Conservation (phyloP, 495 filamentous ascomycete genomes). For the Penicillium turbatum region DNA sequence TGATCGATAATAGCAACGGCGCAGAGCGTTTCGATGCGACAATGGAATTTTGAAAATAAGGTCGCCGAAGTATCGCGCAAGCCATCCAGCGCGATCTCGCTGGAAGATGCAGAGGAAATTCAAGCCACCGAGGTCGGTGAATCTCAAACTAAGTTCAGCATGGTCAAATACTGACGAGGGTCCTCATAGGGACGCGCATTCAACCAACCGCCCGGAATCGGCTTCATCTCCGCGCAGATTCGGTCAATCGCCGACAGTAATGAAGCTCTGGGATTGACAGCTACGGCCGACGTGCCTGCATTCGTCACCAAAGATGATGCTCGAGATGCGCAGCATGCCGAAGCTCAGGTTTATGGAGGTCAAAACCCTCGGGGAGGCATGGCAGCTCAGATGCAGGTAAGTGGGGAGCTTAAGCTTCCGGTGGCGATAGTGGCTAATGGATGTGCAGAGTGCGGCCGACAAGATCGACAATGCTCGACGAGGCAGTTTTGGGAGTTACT, state of each 20-base stretch:
- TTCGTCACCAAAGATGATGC: constrained; percentile 37
- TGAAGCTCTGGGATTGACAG: constrained; percentile 26
- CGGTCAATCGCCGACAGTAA: constrained; percentile 38
- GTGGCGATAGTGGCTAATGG: constrained; percentile 6
- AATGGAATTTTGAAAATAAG: constrained; percentile 39
- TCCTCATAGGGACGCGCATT: constrained; percentile 33
- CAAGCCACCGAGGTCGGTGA: constrained; percentile 29
- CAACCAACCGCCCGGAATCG: constrained; percentile 28
- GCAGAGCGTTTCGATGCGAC: constrained; percentile 33
- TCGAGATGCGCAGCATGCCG: constrained; percentile 31
- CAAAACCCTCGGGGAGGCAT: constrained; percentile 26
- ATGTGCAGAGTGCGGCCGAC: constrained; percentile 32
- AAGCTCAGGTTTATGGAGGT: constrained; percentile 30
- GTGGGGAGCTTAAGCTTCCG: constrained; percentile 3
- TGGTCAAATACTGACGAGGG: background rate
- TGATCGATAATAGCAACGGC: constrained; percentile 26
- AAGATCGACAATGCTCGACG: constrained; percentile 25
- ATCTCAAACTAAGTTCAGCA: too few relatives aligned
- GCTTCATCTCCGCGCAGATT: constrained; percentile 31
- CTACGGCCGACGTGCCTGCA: constrained; percentile 17
- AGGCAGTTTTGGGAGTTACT: constrained; percentile 3
- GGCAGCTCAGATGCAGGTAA: constrained; percentile 35
- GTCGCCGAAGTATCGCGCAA: constrained; percentile 32
- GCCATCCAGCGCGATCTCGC: constrained; percentile 30
- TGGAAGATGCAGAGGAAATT: constrained; percentile 32